Evolutionary conservation across 345 rosid genomes (phyloP), one percentile per base, ranked within the genome.

Genomic region (Abelmoschus esculentus): DNA sequence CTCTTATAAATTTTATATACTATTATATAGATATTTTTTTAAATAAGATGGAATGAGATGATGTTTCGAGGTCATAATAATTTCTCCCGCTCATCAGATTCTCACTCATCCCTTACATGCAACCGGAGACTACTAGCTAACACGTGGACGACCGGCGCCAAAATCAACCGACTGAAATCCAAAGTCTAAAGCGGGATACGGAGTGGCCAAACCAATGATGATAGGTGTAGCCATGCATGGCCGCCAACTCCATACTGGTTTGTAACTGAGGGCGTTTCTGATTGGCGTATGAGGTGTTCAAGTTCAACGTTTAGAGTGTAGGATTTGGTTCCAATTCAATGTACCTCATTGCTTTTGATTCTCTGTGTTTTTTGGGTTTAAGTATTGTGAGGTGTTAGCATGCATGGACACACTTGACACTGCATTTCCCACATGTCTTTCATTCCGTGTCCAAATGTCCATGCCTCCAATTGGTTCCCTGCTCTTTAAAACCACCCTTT

Each of bases 151-250:
- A n/a, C 63, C 1, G n/a, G n/a, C n/a, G 61, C 79, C 78, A 77
- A 74, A 70, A 4, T 6, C 28, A 74, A 79, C 83, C 83, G 83
- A 72, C 66, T 5, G 11, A 17, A 13, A 10, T 4, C 52, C 47
- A 57, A 14, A 6, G 3, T 18, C 9, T 5, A 29, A 29, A 59
- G 31, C 0, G 52, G 12, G 17, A 36, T 9, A 42, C 13, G 46
- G 57, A 68, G 59, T 17, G 34, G 62, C 84, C 78, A 67, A 78
- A 50, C 54, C 80, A 73, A 75, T 42, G 61, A 40, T 46, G 87
- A 86, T 87, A 87, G 91, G 91, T 92, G 96, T 89, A 79, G 75
- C 76, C 96, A 83, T 88, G 96, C 98, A 89, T 87, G 93, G 84
- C 73, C 74, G 66, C 79, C 85, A 77, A 61, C 63, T 26, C 77